Conservation (phyloP, 1,284 basidiomycete genomes). For the Boletellus deceptivus region DNA sequence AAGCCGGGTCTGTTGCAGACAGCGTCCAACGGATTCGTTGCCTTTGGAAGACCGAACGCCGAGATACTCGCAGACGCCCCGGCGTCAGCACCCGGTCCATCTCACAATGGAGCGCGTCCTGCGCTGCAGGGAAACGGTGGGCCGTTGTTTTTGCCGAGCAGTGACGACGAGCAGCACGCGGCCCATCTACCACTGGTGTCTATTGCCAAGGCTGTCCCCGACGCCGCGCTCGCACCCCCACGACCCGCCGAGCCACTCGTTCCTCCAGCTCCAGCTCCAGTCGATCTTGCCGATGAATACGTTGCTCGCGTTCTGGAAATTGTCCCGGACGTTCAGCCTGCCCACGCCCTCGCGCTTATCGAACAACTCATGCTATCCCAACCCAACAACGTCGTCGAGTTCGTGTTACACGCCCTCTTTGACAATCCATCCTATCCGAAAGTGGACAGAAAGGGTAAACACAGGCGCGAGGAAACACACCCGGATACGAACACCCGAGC, state of each 20-base stretch:
- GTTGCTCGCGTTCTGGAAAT: slow-evolving; percentile 60
- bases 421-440: slow-evolving; percentile 64
- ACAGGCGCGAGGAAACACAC: slow-evolving; percentile 37
- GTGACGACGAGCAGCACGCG: slow-evolving; percentile 12
- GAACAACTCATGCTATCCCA: slow-evolving; percentile 36
- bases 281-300: slow-evolving; percentile 18
- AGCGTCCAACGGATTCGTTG: not conserved
- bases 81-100: slow-evolving; percentile 10
- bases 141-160: slow-evolving; percentile 23
- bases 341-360: slow-evolving; percentile 48
- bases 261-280: not conserved
- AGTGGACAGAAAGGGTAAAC: slow-evolving; percentile 53
- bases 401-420: slow-evolving; percentile 56
- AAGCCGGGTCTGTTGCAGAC: slow-evolving; percentile 5
- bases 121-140: not conserved
- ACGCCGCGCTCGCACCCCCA: not conserved
- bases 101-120: slow-evolving; percentile 1
- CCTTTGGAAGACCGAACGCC: slow-evolving; percentile 11
- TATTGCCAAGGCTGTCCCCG: not conserved
- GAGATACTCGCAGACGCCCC: slow-evolving; percentile 6
- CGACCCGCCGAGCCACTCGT: slow-evolving; percentile 2
- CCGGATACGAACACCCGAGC: slow-evolving; percentile 21
- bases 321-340: slow-evolving; percentile 62
- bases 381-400: slow-evolving; percentile 44
- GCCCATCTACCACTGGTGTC: not conserved